Base-by-base conservation (phyloP, 345 rosid species). In the Kernera saxatilis region DNA sequence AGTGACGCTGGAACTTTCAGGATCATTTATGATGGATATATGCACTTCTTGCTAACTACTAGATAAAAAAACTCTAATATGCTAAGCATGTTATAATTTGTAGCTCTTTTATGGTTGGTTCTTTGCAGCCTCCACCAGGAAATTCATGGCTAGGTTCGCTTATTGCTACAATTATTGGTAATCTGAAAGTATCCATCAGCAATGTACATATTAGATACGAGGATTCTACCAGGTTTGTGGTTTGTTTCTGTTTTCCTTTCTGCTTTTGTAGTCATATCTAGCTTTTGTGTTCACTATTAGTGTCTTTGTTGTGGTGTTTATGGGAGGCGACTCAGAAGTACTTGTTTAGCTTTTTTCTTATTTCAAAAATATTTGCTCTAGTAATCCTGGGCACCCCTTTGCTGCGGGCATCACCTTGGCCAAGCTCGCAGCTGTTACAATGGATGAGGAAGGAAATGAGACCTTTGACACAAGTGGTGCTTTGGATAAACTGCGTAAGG, bases 401-500 rank as follows among this genome's bases (percentile, higher is more conserved):
- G 82, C 88, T 64, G 83, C 90, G 71, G 99, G 99, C 58, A 79
- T 89, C 84, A 88, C 99, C 55, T 79, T 94, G 69, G 99, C 98
- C 57, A 94, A 87, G 82, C 92, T 94, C 54, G 99, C 99, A 58
- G 99, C 99, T 74, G 98, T 94, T 62, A 94, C 99, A 44, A 87
- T 83, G 86, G 99, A 94, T 82, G 99, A 91, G 67, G 89, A 85
- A 71, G 99, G 89, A 71, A 91, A 91, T 72, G 99, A 94, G 84
- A 94, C 96, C 43, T 94, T 94, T 78, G 99, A 94, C 82, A 75
- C 96, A 27, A 94, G 99, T 83, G 98, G 99, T 63, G 99, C 99
- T 72, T 72, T 89, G 81, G 98, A 94, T 82, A 88, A 79, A 79
- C 74, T 94, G 78, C 90, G 90, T 74, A 94, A 94, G 96, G 99